phyloP scores from a whole-genome alignment of 345 rosid species.

The Eucalyptus marginata region DNA sequence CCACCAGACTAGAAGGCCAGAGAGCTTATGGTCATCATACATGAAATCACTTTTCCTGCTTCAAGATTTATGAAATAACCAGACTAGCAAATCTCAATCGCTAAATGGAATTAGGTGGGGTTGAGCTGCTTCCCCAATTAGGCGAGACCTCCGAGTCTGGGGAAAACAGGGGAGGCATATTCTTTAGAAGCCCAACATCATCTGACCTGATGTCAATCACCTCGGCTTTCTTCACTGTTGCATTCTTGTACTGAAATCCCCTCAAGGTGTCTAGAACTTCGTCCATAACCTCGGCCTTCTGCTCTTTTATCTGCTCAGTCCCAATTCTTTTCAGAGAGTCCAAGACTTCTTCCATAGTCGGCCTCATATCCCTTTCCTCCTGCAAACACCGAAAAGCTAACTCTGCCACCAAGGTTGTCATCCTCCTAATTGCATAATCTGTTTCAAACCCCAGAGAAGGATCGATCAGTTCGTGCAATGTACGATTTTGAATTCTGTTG shows the following conservation, averaged over 20 bases:
- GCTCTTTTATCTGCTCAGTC: not conserved
- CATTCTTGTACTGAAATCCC: not conserved
- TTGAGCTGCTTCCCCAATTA: not conserved
- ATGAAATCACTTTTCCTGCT: not conserved
- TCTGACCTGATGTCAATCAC: slow-evolving; percentile 9
- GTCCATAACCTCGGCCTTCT: not conserved
- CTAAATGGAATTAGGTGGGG: not conserved
- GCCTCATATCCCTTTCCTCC: slow-evolving; percentile 14
- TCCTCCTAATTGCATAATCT: slow-evolving; percentile 1
- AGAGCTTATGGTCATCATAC: not conserved
- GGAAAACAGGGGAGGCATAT: not conserved
- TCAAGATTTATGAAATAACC: not conserved
- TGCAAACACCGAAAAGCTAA: slow-evolving; percentile 19
- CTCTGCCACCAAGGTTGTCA: slow-evolving; percentile 4
- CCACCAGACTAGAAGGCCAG: not conserved
- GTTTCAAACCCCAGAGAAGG: slow-evolving; percentile 7
- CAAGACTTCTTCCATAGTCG: slow-evolving; percentile 8
- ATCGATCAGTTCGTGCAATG: slow-evolving; percentile 6
- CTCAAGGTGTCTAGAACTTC: not conserved
- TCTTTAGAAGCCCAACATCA: not conserved
- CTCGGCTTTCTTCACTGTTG: not conserved
- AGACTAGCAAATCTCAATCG: not conserved
- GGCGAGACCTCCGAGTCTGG: not conserved
- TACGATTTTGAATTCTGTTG: slow-evolving; percentile 1
- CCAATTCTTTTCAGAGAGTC: not conserved